Base-by-base conservation (phyloP, 1,284 basidiomycete genomes). In the Peniophora sp. region DNA sequence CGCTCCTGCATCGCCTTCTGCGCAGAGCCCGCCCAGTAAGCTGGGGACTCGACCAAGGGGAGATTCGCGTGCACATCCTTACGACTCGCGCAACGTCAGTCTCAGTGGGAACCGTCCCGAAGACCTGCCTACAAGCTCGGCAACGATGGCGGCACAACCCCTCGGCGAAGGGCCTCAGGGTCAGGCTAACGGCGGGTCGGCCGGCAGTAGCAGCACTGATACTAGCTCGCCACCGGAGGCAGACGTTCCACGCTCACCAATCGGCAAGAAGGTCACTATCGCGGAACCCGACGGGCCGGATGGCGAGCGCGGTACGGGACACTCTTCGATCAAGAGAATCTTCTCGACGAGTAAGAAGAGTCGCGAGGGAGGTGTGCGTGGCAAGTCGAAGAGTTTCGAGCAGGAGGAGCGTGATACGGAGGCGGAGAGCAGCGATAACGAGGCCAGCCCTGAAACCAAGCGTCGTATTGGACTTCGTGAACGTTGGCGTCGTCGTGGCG, bases 301-400 rank as follows among this genome's bases (percentile, higher is more conserved):
- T 20, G 18, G 18, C 8, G n/a, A 41, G 15, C 37, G n/a, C 37
- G n/a, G n/a, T 41, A 8, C 37, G 27, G 27, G 27, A 32, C 27
- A 32, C 5, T 41, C 37, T 5, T 20, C 37, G 37, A n/a, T 41
- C n/a, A 66, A 65, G 35, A 64, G 70, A 27, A 65, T 75, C 50
- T 71, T 75, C 52, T 69, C 72, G 14, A 53, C 54, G 22, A 27
- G 27, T 11, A 53, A 56, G 32, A 53, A 41, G 45, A 54, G 50
- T 17, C 46, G 45, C 37, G 51, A 48, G 42, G 34, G 48, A 32
- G 49, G 54, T 34, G 47, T 45, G 44, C 50, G 46, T 45, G n/a
- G 37, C 18, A 57, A 54, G 55, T 46, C 36, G 6, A 54, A 55
- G 51, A 54, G 54, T 46, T 46, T 53, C 14, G 58, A 56, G 20